Conservation (phyloP, 441 rosid species). For the Erodium trifolium region DNA sequence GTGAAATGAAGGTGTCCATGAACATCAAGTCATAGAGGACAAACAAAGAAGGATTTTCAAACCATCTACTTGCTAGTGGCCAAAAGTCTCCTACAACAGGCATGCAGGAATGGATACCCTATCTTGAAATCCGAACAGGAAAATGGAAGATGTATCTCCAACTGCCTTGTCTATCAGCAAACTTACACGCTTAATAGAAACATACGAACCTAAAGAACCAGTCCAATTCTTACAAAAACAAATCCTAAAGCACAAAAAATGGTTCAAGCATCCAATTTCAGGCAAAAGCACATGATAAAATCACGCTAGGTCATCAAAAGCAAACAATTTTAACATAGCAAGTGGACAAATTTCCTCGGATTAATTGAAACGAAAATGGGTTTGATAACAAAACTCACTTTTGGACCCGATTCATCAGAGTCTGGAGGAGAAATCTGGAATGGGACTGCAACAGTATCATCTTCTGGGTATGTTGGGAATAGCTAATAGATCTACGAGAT, state of each 20-base stretch:
- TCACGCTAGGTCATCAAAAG: background rate
- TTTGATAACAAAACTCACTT: constrained; percentile 36
- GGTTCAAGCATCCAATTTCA: background rate
- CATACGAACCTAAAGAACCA: background rate
- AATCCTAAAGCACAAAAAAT: background rate
- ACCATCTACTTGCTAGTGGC: no score
- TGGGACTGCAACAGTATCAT: constrained; percentile 87
- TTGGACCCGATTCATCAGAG: constrained; percentile 63
- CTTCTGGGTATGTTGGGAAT: background rate
- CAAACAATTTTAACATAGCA: background rate
- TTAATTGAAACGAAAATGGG: background rate
- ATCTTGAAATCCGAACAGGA: background rate
- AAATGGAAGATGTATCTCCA: background rate
- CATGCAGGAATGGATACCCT: no score
- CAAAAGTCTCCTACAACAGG: no score
- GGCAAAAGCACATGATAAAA: background rate
- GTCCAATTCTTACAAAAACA: background rate
- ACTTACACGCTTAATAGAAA: no score
- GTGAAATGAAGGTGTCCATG: no score
- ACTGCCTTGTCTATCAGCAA: no score
- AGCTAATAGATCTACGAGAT: background rate
- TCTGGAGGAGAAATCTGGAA: constrained; percentile 88
- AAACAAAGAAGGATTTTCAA: no score
- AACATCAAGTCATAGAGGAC: no score
- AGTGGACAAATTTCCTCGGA: background rate